Evolutionary conservation across 495 filamentous ascomycete genomes (phyloP), one percentile per base, ranked within the genome.

Genomic region (Astrocystis sublimbata): DNA sequence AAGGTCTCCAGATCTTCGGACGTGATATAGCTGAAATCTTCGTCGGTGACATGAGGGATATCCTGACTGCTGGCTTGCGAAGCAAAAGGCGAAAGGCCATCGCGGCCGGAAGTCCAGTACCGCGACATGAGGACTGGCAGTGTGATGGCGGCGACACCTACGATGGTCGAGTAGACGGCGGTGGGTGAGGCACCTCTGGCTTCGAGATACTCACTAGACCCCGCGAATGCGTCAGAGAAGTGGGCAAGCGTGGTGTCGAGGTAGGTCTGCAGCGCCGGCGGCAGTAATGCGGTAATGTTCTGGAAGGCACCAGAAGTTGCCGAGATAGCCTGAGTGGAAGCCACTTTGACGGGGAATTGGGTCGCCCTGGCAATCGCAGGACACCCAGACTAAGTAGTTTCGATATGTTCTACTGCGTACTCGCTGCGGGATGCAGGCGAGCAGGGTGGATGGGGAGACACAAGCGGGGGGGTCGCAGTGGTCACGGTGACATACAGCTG

Each of bases 11-110:
- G 76, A 60, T 92, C 89, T 54, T 87, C 86, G 8, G 85, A 83
- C 9, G 87, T 89, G 71, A 94, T 89, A 76, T 97, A 96, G 67
- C 83, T 86, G 74, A 87, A 96, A 69, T 93, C 89, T 10, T 82
- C 83, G 52, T 93, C 90, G 70, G 83, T 88, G 63, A 94, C 86
- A 62, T 86, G 77, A 8, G 87, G 86, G 19, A 76, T 71, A 58
- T 71, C 73, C 17, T 72, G 72, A 12, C 70, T 73, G 62, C 70
- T 76, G 72, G 80, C 71, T 36, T 80, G 78, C 45, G 85, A 82
- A 68, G 73, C 74, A 75, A 81, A 85, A 33, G 85, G 81, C 50
- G 85, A 84, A 55, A 86, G 72, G 60, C 76, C 78, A 60, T 82
- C 83, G 66, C 83, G 75, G 55, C 69, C 73, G 40, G 62, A 56